Evolutionary conservation across 208 protist genomes (phyloP), one percentile per base, ranked within the genome.

Genomic region (Crithidia acanthocephali): DNA sequence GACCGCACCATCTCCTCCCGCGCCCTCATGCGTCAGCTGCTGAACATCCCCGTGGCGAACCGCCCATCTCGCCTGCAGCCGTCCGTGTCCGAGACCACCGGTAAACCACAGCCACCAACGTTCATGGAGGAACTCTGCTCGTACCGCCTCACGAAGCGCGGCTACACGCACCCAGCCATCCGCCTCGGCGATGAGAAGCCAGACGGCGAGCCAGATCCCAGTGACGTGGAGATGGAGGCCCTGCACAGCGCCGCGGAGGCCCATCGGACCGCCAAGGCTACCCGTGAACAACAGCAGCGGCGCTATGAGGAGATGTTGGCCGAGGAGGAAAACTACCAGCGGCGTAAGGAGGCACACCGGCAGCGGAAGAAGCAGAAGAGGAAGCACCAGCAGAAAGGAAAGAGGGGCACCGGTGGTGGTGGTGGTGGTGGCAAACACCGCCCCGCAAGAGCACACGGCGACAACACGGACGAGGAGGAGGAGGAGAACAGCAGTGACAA

Each of bases 91-190:
- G 68, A 32, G 0, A 30, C 33, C 7, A 51, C 47, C 10, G 45
- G 66, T 16, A 85, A 87, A 47, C 48, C 64, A 11, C 51, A 58
- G 53, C 59, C 85, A 8, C 79, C 84, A 2, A 94, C 89, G 0
- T 88, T 89, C 42, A 94, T 94, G 89, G 86, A 90, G 73, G 84
- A 94, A 65, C 55, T 94, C 10, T 94, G 89, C 61, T 94, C 89
- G 6, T 88, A 94, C 56, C 73, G 89, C 1, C 76, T 94, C 25
- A 83, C 81, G 28, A 87, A 88, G 68, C 83, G 83, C 16, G 69
- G 83, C 25, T 84, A 68, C 45, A 64, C 33, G 10, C 42, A 40
- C 27, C 32, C 56, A 16, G 10, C n/a, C 16, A 44, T 47, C 35
- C 48, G n/a, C 22, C 28, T 32, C 1, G 47, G 64, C 6, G 63